Evolutionary conservation across 148 eudicot genomes (phyloP).

Genomic region (Oxyria digyna): DNA sequence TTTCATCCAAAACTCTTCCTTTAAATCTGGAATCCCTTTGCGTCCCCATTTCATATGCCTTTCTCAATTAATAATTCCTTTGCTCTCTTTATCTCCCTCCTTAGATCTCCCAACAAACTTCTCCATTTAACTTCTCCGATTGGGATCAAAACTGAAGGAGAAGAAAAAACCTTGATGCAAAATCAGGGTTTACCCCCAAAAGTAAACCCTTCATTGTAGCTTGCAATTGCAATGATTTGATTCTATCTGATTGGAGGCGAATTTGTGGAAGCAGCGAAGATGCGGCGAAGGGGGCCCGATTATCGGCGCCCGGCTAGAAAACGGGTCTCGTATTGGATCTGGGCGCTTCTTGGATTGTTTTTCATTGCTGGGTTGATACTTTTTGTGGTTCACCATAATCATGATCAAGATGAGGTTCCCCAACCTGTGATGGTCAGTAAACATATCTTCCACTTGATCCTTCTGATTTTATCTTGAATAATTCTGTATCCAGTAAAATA

Average conservation of each 20-base stretch:
- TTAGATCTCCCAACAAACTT: background rate
- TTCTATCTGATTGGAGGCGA: slow-evolving; percentile 16
- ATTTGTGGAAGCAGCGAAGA: slow-evolving; percentile 18
- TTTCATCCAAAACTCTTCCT: background rate
- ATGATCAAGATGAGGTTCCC: slow-evolving; percentile 34
- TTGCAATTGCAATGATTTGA: slow-evolving; percentile 8
- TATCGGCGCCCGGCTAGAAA: slow-evolving; percentile 77
- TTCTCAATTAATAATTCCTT: background rate
- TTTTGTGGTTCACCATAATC: slow-evolving; percentile 58
- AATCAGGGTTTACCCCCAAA: background rate
- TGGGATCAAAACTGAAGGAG: background rate
- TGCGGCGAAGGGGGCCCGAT: slow-evolving; percentile 81
- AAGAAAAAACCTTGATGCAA: background rate
- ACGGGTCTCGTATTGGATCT: slow-evolving; percentile 68
- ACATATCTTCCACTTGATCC: background rate
- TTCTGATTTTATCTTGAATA: background rate
- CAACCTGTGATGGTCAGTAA: slow-evolving; percentile 34
- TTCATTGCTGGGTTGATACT: slow-evolving; percentile 44
- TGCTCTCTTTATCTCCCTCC: background rate
- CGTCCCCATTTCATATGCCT: background rate
- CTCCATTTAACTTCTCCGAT: background rate
- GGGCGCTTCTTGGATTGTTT: slow-evolving; percentile 48
- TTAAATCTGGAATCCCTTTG: background rate
- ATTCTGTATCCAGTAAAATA: background rate
- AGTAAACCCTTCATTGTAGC: background rate